These are phyloP conservation scores for Talaromyces albobiverticillius DNA, from an alignment of 2,329 filamentous ascomycete species.

Conservation along the genomic window DNA sequence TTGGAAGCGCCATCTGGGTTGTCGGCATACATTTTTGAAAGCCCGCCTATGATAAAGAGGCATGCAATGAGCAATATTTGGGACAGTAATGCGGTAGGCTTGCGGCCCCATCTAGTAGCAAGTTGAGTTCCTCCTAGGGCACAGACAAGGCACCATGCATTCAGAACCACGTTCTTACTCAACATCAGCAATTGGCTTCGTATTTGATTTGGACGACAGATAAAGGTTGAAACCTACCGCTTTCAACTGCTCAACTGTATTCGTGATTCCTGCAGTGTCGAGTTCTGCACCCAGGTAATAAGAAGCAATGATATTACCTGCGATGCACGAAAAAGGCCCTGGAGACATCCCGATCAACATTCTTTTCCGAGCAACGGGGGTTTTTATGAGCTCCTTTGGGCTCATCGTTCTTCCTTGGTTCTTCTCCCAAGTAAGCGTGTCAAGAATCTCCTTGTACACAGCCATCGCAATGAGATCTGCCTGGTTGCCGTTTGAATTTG, in stretches of 20 bases:
- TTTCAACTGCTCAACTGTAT: conserved; percentile 43
- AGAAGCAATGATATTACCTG: conserved; percentile 41
- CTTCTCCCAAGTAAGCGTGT: conserved; percentile 47
- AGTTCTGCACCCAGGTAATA: conserved; percentile 45
- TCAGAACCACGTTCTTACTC: conserved; percentile 48
- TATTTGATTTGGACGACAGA: neutral
- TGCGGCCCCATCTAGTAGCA: conserved; percentile 44
- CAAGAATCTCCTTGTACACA: conserved; percentile 47
- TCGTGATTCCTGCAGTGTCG: conserved; percentile 46
- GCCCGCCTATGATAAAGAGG: conserved; percentile 51
- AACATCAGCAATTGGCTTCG: neutral
- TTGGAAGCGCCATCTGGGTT: conserved; percentile 19
- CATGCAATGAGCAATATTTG: conserved; percentile 29
- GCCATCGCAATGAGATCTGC: conserved; percentile 37
- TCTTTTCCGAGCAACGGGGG: conserved; percentile 34
- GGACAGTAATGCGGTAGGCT: conserved; percentile 41
- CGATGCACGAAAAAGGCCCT: conserved; percentile 33
- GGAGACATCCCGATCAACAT: conserved; percentile 39
- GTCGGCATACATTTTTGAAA: conserved; percentile 42
- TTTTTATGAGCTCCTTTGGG: conserved; percentile 36
- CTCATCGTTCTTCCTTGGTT: conserved; percentile 37
- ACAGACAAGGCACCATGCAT: conserved; percentile 48
- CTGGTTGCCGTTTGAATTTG: conserved; percentile 45
- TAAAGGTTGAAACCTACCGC: conserved; percentile 2
- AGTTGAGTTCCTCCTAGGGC: conserved; percentile 45